Percentiles rank a stretch among this genome's conserved stretches.
Evolutionary conservation across 2,329 filamentous ascomycete genomes (phyloP).

Genomic region (Aaosphaeria pasadenensis): DNA sequence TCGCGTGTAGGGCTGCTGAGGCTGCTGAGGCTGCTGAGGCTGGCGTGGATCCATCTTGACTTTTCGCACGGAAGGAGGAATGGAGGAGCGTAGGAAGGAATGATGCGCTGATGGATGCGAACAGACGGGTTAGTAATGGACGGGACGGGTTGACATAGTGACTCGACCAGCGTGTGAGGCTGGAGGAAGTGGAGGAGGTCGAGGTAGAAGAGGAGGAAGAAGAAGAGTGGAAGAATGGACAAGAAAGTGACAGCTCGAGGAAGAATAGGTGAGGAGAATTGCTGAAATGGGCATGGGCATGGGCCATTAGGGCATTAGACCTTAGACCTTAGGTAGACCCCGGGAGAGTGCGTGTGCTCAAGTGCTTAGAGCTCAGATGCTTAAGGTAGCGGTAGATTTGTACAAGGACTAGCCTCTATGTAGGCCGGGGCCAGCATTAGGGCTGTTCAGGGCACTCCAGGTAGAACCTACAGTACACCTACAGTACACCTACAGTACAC

Average conservation of each 20-base stretch:
- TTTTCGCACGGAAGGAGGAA: constrained; percentile 2
- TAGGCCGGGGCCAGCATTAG: too few relatives aligned
- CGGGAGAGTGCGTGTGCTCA: too few relatives aligned
- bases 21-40: constrained; percentile 36
- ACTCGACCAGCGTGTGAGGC: constrained; percentile 5
- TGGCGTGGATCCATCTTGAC: constrained; percentile 35
- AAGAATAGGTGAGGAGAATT: background rate
- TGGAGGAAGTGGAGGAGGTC: constrained; percentile 6
- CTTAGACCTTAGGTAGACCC: too few relatives aligned
- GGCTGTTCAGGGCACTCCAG: too few relatives aligned
- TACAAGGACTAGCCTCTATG: too few relatives aligned
- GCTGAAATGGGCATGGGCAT: too few relatives aligned
- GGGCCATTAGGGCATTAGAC: too few relatives aligned
- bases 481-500: too few relatives aligned
- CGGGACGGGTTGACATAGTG: constrained; percentile 2
- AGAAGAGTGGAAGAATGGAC: background rate
- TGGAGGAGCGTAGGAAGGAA: background rate
- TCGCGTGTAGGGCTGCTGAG: constrained; percentile 37
- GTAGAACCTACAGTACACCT: too few relatives aligned
- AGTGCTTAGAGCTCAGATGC: too few relatives aligned
- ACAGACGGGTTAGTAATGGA: constrained; percentile 1
- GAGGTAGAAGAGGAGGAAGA: constrained; percentile 8
- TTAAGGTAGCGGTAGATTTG: too few relatives aligned
- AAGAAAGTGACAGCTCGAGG: background rate
- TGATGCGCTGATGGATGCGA: background rate